Evolutionary conservation across 2,329 filamentous ascomycete species (phyloP).

Genomic region (Penicillium sclerotigenum): DNA sequence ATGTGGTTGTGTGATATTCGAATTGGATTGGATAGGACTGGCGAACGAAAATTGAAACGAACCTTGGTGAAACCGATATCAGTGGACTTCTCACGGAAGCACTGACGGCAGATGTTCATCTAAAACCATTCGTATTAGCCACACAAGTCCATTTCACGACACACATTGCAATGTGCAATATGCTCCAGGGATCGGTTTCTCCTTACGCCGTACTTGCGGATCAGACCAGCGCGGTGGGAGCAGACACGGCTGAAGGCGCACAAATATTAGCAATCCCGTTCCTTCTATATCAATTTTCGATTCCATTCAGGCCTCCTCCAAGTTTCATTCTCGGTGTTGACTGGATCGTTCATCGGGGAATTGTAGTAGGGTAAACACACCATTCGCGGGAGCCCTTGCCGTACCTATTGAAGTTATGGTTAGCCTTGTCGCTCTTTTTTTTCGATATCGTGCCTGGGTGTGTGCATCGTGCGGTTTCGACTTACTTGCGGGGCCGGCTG

Average conservation of each 20-base stretch:
- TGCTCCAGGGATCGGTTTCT: constrained; percentile 6
- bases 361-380: constrained; percentile 57
- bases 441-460: constrained; percentile 7
- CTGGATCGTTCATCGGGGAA: constrained; percentile 14
- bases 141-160: constrained; percentile 13
- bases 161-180: background rate
- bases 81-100: constrained; percentile 66
- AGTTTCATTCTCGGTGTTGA: constrained; percentile 3
- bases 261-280: constrained; percentile 25
- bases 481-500: constrained; percentile 89
- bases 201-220: constrained; percentile 89
- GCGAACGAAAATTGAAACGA: constrained; percentile 29
- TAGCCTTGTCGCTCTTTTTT: constrained; percentile 15
- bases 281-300: constrained; percentile 24
- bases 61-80: constrained; percentile 71
- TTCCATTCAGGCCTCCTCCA: constrained; percentile 13
- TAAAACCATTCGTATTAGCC: constrained; percentile 24
- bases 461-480: constrained; percentile 10
- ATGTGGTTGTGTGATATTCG: background rate
- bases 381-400: constrained; percentile 93
- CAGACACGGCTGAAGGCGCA: constrained; percentile 63
- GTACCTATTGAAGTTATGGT: constrained; percentile 37
- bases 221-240: constrained; percentile 97
- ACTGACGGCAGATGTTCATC: constrained; percentile 61
- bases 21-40: background rate